Conservation (phyloP, 2,329 filamentous ascomycete genomes). For the Ophiognomonia clavigignenti-juglandacearum region DNA sequence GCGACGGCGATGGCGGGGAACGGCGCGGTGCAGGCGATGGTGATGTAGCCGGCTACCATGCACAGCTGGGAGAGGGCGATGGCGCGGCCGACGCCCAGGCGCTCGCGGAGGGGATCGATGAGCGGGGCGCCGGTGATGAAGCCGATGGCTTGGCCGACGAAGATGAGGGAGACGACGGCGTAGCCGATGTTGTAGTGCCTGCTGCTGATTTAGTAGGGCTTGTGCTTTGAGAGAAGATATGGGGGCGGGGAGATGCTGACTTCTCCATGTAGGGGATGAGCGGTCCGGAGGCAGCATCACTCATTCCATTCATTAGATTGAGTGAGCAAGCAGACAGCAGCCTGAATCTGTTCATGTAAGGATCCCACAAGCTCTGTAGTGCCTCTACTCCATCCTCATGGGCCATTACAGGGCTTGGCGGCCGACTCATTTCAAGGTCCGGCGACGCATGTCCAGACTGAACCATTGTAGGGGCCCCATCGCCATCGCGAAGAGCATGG, state of each 20-base stretch:
- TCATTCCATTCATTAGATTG: constrained; percentile 66
- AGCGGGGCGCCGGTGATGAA: constrained; percentile 70
- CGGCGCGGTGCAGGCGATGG: constrained; percentile 63
- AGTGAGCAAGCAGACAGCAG: constrained; percentile 60
- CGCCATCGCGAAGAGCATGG: too few relatives aligned
- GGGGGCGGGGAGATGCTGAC: constrained; percentile 25
- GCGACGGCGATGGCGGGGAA: constrained; percentile 62
- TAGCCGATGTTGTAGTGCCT: constrained; percentile 71
- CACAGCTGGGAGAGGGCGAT: constrained; percentile 54
- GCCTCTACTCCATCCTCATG: constrained; percentile 36
- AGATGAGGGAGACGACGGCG: constrained; percentile 74
- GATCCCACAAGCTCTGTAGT: constrained; percentile 53
- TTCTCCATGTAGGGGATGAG: constrained; percentile 76
- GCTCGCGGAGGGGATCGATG: constrained; percentile 57
- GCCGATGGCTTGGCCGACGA: constrained; percentile 71
- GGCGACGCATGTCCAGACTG: constrained; percentile 2
- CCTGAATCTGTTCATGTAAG: constrained; percentile 66
- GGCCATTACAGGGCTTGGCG: constrained; percentile 35
- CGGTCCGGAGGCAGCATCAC: constrained; percentile 71
- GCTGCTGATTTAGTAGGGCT: not conserved
- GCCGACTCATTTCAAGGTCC: constrained; percentile 50
- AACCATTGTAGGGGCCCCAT: too few relatives aligned
- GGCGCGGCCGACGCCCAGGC: constrained; percentile 60
- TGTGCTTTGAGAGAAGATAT: constrained; percentile 1
- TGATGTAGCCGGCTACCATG: constrained; percentile 57